A percentile compares a stretch with the other conserved stretches of the same genome.
phyloP scores from a whole-genome alignment of 108 stramenopile species.

The Aureococcus anophagefferens region DNA sequence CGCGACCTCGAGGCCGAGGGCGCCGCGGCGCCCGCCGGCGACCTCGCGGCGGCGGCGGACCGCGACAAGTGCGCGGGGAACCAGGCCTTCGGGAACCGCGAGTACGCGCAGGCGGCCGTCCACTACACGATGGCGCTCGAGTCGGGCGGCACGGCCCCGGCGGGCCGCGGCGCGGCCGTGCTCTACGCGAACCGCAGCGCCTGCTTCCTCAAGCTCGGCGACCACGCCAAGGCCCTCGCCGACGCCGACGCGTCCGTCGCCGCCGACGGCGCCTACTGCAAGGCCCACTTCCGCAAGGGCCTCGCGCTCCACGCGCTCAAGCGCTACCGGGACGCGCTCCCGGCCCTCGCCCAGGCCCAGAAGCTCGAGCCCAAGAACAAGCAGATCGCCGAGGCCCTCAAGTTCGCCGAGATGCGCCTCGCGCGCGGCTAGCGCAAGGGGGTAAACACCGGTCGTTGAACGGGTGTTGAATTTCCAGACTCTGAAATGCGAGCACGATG shows the following conservation, averaged over 20 bases:
- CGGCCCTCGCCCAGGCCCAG: constrained; percentile 57
- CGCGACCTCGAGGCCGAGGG: not conserved
- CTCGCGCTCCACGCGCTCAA: constrained; percentile 77
- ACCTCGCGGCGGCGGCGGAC: not conserved
- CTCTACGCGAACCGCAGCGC: constrained; percentile 70
- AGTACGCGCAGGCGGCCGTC: not conserved
- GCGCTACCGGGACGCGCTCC: constrained; percentile 62
- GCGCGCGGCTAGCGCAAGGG: no score
- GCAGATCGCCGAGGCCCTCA: constrained; percentile 76
- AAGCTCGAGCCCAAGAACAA: constrained; percentile 81
- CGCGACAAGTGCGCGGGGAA: not conserved
- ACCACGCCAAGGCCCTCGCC: constrained; percentile 72
- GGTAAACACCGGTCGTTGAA: no score
- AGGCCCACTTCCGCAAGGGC: constrained; percentile 74
- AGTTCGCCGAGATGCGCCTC: constrained; percentile 67
- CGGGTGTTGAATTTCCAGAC: no score
- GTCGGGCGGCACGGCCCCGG: no score
- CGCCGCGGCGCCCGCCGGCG: not conserved
- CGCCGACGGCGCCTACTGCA: constrained; percentile 64
- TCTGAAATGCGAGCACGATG: no score
- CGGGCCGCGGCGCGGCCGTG: constrained; percentile 11
- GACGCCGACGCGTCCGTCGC: constrained; percentile 54
- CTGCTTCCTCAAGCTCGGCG: constrained; percentile 74
- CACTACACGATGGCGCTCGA: not conserved
- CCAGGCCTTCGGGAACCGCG: not conserved